A percentile compares a stretch with the other conserved stretches of the same genome.
Conservation (phyloP, 164 flowering plant genomes). For the Sedum album region DNA sequence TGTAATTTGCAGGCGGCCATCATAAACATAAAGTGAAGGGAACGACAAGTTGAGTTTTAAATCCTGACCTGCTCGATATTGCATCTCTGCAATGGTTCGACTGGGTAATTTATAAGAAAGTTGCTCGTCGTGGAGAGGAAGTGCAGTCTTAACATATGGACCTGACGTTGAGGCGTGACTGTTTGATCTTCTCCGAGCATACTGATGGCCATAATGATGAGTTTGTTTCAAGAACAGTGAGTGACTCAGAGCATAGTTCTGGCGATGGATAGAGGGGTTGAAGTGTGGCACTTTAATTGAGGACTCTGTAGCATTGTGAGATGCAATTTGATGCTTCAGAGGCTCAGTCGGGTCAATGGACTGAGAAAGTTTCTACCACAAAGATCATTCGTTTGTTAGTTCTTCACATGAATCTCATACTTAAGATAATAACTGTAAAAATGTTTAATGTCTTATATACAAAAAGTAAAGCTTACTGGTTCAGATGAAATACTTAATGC, state of each 20-base stretch:
- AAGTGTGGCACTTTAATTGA: background rate
- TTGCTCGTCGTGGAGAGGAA: background rate
- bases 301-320: background rate
- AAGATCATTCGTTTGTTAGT: background rate
- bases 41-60: background rate
- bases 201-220: background rate
- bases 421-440: background rate
- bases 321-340: background rate
- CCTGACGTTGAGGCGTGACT: background rate
- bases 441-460: background rate
- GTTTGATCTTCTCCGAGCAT: constrained; percentile 1
- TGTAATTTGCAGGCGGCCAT: too few relatives aligned
- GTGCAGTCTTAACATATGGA: background rate
- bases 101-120: background rate
- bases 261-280: constrained; percentile 3
- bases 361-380: background rate
- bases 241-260: background rate
- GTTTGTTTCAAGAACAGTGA: constrained; percentile 2
- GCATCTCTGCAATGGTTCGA: background rate
- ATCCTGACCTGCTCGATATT: constrained; percentile 7
- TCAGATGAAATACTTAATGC: background rate
- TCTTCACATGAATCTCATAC: background rate
- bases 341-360: constrained; percentile 4
- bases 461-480: background rate
- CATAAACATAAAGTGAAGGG: too few relatives aligned